These are phyloP conservation scores for Erythrophleum fordii DNA, from an alignment of 306 rosid genomes.

Conservation along the genomic window DNA sequence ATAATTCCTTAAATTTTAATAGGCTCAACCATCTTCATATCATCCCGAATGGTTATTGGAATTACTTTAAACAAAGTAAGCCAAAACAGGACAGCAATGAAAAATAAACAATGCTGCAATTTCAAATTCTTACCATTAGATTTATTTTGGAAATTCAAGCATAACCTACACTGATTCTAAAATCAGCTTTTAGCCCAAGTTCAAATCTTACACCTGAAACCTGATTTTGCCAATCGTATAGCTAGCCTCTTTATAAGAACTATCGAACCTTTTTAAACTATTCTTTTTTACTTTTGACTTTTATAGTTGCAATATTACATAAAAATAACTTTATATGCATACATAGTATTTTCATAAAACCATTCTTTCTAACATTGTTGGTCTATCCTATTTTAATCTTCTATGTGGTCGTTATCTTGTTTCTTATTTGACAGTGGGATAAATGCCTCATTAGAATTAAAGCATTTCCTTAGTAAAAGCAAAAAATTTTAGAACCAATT, in stretches of 20 bases:
- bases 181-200: not conserved
- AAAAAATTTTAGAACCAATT: not conserved
- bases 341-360: not conserved
- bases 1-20: not conserved
- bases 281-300: not conserved
- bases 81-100: slow-evolving; percentile 7
- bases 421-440: not conserved
- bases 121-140: not conserved
- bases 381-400: slow-evolving; percentile 9
- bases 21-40: slow-evolving; percentile 21
- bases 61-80: not conserved
- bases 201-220: slow-evolving; percentile 13
- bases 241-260: not conserved
- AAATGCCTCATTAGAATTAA: slow-evolving; percentile 18
- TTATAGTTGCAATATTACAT: not conserved
- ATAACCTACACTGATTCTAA: not conserved
- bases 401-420: not conserved
- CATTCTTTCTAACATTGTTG: slow-evolving; percentile 26
- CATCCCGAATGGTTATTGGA: slow-evolving; percentile 16
- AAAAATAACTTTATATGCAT: slow-evolving; percentile 1
- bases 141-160: not conserved
- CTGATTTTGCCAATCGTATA: not conserved
- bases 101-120: slow-evolving; percentile 14
- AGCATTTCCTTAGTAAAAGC: slow-evolving; percentile 2
- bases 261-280: slow-evolving; percentile 5